A percentile compares a stretch with the other conserved stretches of the same genome.
These are phyloP conservation scores for Vaccinium darrowii DNA, from an alignment of 148 eudicot species.

Conservation along the genomic window DNA sequence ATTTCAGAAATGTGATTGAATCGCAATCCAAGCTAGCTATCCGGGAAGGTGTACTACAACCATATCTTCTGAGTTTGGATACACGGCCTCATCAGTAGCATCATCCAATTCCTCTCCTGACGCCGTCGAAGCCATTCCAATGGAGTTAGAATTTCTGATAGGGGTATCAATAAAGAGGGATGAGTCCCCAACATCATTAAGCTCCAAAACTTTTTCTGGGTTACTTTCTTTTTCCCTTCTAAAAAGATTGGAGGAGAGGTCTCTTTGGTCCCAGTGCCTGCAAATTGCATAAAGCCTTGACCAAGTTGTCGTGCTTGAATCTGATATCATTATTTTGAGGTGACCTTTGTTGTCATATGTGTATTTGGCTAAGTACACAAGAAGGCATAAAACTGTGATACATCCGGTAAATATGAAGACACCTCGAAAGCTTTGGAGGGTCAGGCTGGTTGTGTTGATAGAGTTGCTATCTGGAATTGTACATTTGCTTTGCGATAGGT, in stretches of 20 bases:
- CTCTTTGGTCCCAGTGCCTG: no score
- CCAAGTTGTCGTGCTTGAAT: no score
- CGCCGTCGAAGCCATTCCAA: background rate
- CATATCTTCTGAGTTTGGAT: background rate
- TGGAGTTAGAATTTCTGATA: background rate
- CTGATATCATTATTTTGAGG: background rate
- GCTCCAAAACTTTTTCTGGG: background rate
- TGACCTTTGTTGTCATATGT: constrained; percentile 17
- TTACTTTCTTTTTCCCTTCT: background rate
- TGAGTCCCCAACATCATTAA: background rate
- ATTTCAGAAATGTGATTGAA: background rate
- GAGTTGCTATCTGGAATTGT: background rate
- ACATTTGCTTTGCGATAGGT: background rate
- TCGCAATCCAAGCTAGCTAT: no score
- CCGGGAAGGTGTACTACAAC: background rate
- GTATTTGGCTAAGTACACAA: constrained; percentile 17
- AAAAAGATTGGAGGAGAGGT: no score
- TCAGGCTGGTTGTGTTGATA: constrained; percentile 13
- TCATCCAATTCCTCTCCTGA: background rate
- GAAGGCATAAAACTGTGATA: constrained; percentile 21
- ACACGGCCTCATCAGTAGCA: background rate
- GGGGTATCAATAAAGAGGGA: background rate
- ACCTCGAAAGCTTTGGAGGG: constrained; percentile 24
- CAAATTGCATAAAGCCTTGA: no score
- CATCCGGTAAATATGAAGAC: constrained; percentile 29